These are phyloP conservation scores for Phialophora chinensis DNA, from an alignment of 2,329 filamentous ascomycete genomes.

Conservation along the genomic window DNA sequence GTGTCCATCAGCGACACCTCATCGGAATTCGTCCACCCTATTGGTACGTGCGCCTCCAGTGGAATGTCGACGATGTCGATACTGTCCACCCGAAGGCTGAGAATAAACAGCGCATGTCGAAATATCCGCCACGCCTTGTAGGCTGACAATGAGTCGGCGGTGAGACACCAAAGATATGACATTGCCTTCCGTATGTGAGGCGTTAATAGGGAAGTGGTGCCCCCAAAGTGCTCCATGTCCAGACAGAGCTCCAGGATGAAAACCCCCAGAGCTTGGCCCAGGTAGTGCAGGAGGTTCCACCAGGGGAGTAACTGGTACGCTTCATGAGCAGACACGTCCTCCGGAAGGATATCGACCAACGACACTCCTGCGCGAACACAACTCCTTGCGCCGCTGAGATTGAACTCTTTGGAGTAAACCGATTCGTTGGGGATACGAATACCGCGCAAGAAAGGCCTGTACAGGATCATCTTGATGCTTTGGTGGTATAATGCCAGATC, in stretches of 20 bases:
- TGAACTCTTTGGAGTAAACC: neutral
- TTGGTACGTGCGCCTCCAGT: neutral
- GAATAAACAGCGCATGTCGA: neutral
- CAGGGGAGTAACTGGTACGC: constrained; percentile 4
- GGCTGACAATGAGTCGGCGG: neutral
- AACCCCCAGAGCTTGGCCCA: neutral
- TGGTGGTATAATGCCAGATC: neutral
- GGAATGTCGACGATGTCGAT: constrained; percentile 1
- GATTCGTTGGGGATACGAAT: neutral
- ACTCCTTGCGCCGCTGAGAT: neutral
- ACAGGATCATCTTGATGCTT: neutral
- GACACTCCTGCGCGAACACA: neutral
- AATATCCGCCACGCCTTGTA: constrained; percentile 2
- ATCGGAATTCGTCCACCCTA: neutral
- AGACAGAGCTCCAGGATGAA: constrained; percentile 2
- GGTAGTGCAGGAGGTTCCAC: constrained; percentile 11
- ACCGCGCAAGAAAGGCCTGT: neutral
- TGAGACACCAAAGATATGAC: constrained; percentile 7
- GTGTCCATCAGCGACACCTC: neutral
- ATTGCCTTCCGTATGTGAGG: neutral
- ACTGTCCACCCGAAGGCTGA: neutral
- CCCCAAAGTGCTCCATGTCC: neutral
- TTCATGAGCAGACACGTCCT: constrained; percentile 11
- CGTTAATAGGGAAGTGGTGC: neutral
- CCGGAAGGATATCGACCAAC: neutral